phyloP scores from a whole-genome alignment of 495 filamentous ascomycete species.

The Hyaloscypha variabilis region DNA sequence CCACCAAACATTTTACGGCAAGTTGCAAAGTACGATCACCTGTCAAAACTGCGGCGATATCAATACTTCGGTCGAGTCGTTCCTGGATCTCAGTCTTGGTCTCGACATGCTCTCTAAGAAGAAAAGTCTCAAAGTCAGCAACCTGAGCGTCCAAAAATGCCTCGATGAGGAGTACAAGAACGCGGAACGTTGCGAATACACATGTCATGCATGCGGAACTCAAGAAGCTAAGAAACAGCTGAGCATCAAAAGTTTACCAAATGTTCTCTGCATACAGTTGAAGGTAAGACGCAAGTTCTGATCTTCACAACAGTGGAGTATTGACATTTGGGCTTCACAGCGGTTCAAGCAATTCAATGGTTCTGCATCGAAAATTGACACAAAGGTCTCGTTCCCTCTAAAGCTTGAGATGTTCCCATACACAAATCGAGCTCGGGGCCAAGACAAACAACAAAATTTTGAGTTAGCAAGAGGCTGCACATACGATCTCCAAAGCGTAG shows the following conservation, averaged over 20 bases:
- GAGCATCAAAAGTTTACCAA: constrained; percentile 76
- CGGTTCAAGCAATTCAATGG: constrained; percentile 73
- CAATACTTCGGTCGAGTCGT: constrained; percentile 78
- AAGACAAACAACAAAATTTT: constrained; percentile 44
- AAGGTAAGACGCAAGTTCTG: constrained; percentile 61
- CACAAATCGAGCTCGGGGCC: constrained; percentile 59
- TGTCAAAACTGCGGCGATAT: constrained; percentile 80
- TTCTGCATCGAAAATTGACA: constrained; percentile 75
- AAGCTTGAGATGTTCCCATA: constrained; percentile 87
- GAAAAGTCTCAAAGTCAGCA: constrained; percentile 43
- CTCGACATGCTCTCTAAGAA: constrained; percentile 61
- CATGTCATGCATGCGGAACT: constrained; percentile 74
- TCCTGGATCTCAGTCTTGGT: constrained; percentile 84
- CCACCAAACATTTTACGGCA: constrained; percentile 86
- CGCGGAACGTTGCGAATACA: constrained; percentile 75
- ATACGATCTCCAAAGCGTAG: constrained; percentile 82
- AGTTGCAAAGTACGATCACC: constrained; percentile 82
- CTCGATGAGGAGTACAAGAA: constrained; percentile 81
- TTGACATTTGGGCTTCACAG: constrained; percentile 41
- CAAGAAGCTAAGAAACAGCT: constrained; percentile 80
- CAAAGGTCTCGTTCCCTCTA: constrained; percentile 80
- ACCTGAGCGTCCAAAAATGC: constrained; percentile 71
- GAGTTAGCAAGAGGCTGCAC: constrained; percentile 58
- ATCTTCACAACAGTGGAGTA: not conserved
- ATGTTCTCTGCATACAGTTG: constrained; percentile 87